Evolutionary conservation across 2,329 filamentous ascomycete genomes (phyloP).

Genomic region (Alternaria arbusti): DNA sequence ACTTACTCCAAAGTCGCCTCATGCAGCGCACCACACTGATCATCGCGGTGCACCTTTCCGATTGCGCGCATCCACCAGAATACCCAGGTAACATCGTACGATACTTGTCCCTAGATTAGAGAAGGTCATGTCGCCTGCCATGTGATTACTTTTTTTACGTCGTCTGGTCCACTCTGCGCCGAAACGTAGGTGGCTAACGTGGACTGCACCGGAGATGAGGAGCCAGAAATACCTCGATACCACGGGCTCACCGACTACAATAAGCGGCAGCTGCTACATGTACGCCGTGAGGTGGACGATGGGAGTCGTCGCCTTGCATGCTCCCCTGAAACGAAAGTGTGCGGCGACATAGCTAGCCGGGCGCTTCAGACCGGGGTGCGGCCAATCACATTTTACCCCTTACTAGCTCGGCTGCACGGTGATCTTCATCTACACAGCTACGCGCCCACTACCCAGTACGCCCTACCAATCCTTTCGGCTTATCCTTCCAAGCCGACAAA

Average conservation of each 20-base stretch:
- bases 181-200: background rate
- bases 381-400: conserved; percentile 31
- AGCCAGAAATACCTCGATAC: conserved; percentile 6
- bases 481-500: conserved; percentile 32
- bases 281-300: conserved; percentile 11
- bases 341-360: conserved; percentile 31
- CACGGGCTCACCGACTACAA: conserved; percentile 16
- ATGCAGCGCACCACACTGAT: background rate
- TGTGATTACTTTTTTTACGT: background rate
- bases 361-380: conserved; percentile 30
- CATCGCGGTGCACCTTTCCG: background rate
- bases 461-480: conserved; percentile 39
- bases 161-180: background rate
- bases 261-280: conserved; percentile 17
- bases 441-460: conserved; percentile 34
- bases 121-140: background rate
- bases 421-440: conserved; percentile 40
- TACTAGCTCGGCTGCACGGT: conserved; percentile 36
- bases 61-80: background rate
- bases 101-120: background rate
- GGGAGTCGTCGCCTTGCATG: conserved; percentile 15
- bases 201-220: background rate
- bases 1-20: background rate
- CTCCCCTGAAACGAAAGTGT: conserved; percentile 33
- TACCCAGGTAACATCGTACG: background rate